These are phyloP conservation scores for Trichothecium sympodiale DNA, from an alignment of 2,329 filamentous ascomycete species.

Conservation along the genomic window DNA sequence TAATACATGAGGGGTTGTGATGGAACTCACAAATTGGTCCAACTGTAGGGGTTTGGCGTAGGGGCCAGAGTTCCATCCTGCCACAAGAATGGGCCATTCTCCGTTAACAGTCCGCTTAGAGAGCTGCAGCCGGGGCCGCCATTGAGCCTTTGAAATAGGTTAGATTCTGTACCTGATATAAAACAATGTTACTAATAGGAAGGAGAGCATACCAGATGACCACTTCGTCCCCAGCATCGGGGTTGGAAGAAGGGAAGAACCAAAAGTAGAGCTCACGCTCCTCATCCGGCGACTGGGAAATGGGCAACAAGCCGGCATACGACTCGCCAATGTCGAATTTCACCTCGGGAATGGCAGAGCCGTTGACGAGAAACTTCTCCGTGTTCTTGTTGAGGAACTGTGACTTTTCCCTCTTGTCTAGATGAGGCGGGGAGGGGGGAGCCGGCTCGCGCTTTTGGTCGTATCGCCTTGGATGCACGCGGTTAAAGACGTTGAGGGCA, in stretches of 20 bases:
- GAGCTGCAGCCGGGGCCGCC: slow-evolving; percentile 42
- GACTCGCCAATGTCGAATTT: slow-evolving; percentile 57
- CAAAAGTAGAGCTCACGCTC: slow-evolving; percentile 49
- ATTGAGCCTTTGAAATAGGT: not conserved
- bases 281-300: slow-evolving; percentile 37
- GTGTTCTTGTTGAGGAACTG: slow-evolving; percentile 22
- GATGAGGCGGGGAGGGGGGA: too few species aligned
- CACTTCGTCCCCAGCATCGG: slow-evolving; percentile 42
- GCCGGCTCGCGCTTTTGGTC: too few species aligned
- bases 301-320: slow-evolving; percentile 52
- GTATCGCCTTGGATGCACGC: too few species aligned
- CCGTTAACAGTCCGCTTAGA: slow-evolving; percentile 59
- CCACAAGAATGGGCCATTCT: slow-evolving; percentile 67
- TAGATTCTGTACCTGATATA: too few species aligned
- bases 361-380: slow-evolving; percentile 46
- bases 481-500: too few species aligned
- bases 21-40: slow-evolving; percentile 45
- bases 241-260: slow-evolving; percentile 51
- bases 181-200: too few species aligned
- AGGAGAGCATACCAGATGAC: slow-evolving; percentile 52
- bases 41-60: slow-evolving; percentile 57
- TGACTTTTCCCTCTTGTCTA: not conserved
- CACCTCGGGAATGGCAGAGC: slow-evolving; percentile 54
- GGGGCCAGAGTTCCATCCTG: slow-evolving; percentile 58
- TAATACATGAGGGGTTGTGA: not conserved